Evolutionary conservation across 305 asterid genomes (phyloP).

Genomic region (Euphrasia arctica): DNA sequence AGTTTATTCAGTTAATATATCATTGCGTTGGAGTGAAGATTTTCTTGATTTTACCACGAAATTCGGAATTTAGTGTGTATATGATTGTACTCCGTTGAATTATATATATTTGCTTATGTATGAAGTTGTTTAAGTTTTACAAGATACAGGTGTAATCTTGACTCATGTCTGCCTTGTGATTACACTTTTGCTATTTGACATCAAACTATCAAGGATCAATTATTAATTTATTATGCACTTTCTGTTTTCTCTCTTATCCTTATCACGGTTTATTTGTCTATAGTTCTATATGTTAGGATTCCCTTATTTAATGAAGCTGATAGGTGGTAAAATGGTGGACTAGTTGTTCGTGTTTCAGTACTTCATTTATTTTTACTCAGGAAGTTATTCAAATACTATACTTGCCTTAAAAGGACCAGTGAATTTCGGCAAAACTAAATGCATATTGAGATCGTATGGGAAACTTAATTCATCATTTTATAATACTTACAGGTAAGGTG

Average conservation of each 20-base stretch:
- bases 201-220: too few relatives aligned
- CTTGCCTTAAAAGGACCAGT: neutral
- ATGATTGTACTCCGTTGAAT: neutral
- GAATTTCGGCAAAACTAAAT: too few relatives aligned
- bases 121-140: too few relatives aligned
- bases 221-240: too few relatives aligned
- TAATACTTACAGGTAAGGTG: conserved; percentile 60
- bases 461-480: neutral
- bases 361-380: neutral
- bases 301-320: neutral
- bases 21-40: neutral
- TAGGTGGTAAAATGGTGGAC: neutral
- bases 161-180: too few relatives aligned
- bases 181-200: too few relatives aligned
- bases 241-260: too few relatives aligned
- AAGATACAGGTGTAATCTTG: too few relatives aligned
- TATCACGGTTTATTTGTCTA: too few relatives aligned
- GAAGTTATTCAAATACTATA: neutral
- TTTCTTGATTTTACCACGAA: neutral
- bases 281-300: neutral
- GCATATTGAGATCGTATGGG: neutral
- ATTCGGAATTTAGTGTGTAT: neutral
- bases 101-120: neutral
- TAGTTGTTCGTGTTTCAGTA: conserved; percentile 1
- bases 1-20: too few relatives aligned